These are phyloP conservation scores for Stereocaulon alpinum DNA, from an alignment of 495 filamentous ascomycete species.

Conservation along the genomic window DNA sequence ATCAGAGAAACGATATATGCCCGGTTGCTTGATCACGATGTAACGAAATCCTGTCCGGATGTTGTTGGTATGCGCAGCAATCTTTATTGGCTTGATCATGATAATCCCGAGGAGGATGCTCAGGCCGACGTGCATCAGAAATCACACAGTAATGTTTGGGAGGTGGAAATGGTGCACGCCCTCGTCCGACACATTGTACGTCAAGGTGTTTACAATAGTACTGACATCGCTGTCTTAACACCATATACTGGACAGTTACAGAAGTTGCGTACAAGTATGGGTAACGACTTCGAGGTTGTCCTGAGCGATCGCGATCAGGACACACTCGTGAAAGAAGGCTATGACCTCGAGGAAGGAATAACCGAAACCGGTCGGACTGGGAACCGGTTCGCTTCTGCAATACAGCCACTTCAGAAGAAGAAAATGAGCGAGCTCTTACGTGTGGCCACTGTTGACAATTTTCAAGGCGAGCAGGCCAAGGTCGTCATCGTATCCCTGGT, in stretches of 20 bases:
- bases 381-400: neutral
- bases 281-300: constrained; percentile 44
- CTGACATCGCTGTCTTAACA: constrained; percentile 64
- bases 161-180: constrained; percentile 52
- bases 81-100: constrained; percentile 69
- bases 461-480: constrained; percentile 68
- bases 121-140: constrained; percentile 31
- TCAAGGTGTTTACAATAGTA: constrained; percentile 48
- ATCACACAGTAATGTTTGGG: constrained; percentile 54
- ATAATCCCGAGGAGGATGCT: constrained; percentile 38
- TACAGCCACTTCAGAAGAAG: constrained; percentile 15
- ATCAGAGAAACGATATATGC: constrained; percentile 56
- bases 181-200: constrained; percentile 55
- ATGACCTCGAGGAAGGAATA: constrained; percentile 20
- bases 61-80: constrained; percentile 54
- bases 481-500: constrained; percentile 76
- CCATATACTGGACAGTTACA: constrained; percentile 58
- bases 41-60: constrained; percentile 44
- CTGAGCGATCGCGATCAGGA: constrained; percentile 58
- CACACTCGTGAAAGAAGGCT: constrained; percentile 46
- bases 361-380: neutral
- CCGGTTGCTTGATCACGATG: constrained; percentile 44
- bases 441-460: constrained; percentile 64
- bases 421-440: constrained; percentile 44
- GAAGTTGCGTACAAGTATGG: constrained; percentile 6